phyloP scores from a whole-genome alignment of 768 basidiomycete species.

The Tulasnella sp. region DNA sequence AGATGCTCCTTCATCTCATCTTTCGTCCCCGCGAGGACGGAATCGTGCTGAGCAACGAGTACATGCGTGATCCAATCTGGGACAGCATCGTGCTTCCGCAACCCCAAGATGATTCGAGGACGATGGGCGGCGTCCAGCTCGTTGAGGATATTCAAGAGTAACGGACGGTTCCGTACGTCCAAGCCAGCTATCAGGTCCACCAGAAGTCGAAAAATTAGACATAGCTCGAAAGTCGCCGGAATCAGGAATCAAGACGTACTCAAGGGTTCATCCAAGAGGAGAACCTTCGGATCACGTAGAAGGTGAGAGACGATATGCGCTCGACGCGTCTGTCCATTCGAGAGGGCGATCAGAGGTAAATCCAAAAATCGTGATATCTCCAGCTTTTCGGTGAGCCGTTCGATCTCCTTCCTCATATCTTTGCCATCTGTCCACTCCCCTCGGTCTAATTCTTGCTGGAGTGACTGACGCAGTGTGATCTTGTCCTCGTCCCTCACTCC shows the following conservation, averaged over 20 bases:
- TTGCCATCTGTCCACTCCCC: neutral
- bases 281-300: slow-evolving; percentile 53
- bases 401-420: slow-evolving; percentile 30
- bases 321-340: slow-evolving; percentile 84
- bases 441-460: slow-evolving; percentile 35
- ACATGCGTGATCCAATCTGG: slow-evolving; percentile 68
- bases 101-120: slow-evolving; percentile 55
- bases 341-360: slow-evolving; percentile 72
- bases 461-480: slow-evolving; percentile 59
- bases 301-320: slow-evolving; percentile 76
- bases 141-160: slow-evolving; percentile 46
- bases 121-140: slow-evolving; percentile 36
- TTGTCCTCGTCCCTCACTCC: slow-evolving; percentile 78
- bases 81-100: slow-evolving; percentile 59
- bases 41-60: slow-evolving; percentile 40
- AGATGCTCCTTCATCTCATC: slow-evolving; percentile 31
- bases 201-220: neutral
- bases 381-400: slow-evolving; percentile 45
- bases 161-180: slow-evolving; percentile 49
- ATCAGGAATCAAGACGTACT: slow-evolving; percentile 46
- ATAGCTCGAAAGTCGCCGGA: too few relatives aligned
- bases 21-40: slow-evolving; percentile 43
- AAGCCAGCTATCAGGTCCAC: slow-evolving; percentile 52
- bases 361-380: slow-evolving; percentile 57
- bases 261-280: slow-evolving; percentile 87